These are phyloP conservation scores for Austroboletus rostrupii DNA, from an alignment of 1,284 basidiomycete species.

Conservation along the genomic window DNA sequence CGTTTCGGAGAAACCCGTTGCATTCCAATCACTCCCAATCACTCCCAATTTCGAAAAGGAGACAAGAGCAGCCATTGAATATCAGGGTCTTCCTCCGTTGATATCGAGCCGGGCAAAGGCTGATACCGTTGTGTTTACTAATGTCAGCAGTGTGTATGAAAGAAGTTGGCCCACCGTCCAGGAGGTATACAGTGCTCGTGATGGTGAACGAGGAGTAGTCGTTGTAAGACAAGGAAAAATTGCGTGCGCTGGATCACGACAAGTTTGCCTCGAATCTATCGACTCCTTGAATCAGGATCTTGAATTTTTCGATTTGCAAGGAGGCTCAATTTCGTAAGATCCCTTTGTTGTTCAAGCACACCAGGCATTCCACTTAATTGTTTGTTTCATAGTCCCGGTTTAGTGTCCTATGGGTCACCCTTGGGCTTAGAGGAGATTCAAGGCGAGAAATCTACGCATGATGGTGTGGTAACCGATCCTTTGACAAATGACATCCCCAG, in stretches of 20 bases:
- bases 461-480: conserved; percentile 57
- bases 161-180: conserved; percentile 27
- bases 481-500: conserved; percentile 39
- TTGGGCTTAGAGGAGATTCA: conserved; percentile 61
- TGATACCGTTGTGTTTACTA: conserved; percentile 52
- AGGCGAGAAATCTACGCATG: conserved; percentile 62
- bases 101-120: conserved; percentile 33
- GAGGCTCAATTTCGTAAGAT: conserved; percentile 47
- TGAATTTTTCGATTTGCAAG: conserved; percentile 23
- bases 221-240: conserved; percentile 41
- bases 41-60: conserved; percentile 62
- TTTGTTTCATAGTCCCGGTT: conserved; percentile 42
- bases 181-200: conserved; percentile 19
- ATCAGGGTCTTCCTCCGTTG: conserved; percentile 66
- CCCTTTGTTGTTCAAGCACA: neutral
- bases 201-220: conserved; percentile 32
- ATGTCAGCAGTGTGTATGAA: conserved; percentile 49
- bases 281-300: conserved; percentile 8
- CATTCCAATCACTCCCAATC: conserved; percentile 46
- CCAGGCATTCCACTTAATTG: neutral
- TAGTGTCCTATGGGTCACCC: conserved; percentile 58
- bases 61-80: conserved; percentile 48
- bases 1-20: conserved; percentile 41
- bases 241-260: conserved; percentile 34
- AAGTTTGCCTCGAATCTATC: conserved; percentile 14